Evolutionary conservation across 1,139 yeast genomes (phyloP), one percentile per base, ranked within the genome.

Genomic region (Sugiyamaella castrensis): DNA sequence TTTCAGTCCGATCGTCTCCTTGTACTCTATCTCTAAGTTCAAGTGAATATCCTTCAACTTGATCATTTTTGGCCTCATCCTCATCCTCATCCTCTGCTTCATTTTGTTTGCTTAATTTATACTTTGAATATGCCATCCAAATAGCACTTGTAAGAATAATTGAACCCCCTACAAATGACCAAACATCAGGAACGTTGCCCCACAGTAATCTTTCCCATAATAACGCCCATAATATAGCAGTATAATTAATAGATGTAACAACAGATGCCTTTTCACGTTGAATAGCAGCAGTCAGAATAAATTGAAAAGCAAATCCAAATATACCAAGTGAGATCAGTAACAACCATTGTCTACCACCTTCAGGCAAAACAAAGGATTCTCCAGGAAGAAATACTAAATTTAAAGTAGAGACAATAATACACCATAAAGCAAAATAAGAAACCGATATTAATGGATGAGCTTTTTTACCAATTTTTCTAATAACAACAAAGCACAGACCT

Each of bases 401-500:
- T 7, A 72, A 47, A n/a, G 79, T 69, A 1, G 89, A 76, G 1
- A 84, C 74, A 2, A 83, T 57, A 16, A 79, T 71, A 13, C 87
- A 77, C 51, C 78, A 71, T 37, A 82, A 68, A 0, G 96, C 81
- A 68, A 84, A 87, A 63, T 84, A 84, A 53, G 87, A 78, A 3
- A 88, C 96, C 11, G 88, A 81, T 36, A 88, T 67, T 30, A 88
- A 71, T 0, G 96, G 89, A 65, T 88, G 95, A 6, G 89, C 92
- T 37, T 79, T 70, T 55, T 76, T 79, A 16, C 96, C 95, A 38
- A 89, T 85, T 57, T 79, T 80, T 35, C 95, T 71, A 50, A 89
- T 77, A 8, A 83, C 71, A 40, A 88, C 82, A 70, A 82, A 84
- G 4, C 88, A 94, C 4, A 74, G 64, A 26, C 86, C 79, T 0